A percentile compares a stretch with the other conserved stretches of the same genome.
Evolutionary conservation across 139 green algal genomes (phyloP).

Genomic region (Closterium sp.): DNA sequence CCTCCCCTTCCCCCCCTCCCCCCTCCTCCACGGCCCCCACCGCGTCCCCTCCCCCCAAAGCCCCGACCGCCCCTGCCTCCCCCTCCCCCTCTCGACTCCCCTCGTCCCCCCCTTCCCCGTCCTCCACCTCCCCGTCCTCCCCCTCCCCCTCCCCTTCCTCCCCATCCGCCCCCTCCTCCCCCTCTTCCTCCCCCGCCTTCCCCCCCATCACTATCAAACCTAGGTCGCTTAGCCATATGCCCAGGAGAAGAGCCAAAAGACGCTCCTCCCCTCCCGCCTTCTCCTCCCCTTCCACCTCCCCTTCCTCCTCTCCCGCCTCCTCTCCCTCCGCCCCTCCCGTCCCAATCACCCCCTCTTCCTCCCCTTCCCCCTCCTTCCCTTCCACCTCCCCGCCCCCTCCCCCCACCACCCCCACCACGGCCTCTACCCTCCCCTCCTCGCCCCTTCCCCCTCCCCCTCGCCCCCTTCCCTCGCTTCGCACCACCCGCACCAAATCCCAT

Average conservation of each 20-base stretch:
- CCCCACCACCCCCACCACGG: background rate
- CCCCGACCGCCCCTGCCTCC: too few species aligned
- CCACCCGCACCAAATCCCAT: background rate
- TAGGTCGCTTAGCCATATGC: background rate
- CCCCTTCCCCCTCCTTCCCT: background rate
- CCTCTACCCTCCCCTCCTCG: background rate
- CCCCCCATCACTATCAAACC: background rate
- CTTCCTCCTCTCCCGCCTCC: background rate
- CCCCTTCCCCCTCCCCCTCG: slow-evolving; percentile 1
- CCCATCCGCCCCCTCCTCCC: background rate
- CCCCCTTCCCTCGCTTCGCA: background rate
- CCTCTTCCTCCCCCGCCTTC: background rate
- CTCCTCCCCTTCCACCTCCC: background rate
- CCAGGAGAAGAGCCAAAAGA: background rate
- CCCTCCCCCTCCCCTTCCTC: background rate
- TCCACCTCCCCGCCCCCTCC: background rate
- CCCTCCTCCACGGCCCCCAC: too few species aligned
- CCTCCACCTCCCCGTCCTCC: background rate
- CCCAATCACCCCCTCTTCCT: background rate
- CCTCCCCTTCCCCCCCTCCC: too few species aligned
- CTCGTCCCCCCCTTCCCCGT: background rate
- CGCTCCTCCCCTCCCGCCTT: background rate
- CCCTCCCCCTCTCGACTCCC: background rate
- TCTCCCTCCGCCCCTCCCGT: background rate
- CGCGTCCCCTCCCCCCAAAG: too few species aligned